Evolutionary conservation across 345 rosid genomes (phyloP), one percentile per base, ranked within the genome.

Genomic region (Gynandropsis gynandra): DNA sequence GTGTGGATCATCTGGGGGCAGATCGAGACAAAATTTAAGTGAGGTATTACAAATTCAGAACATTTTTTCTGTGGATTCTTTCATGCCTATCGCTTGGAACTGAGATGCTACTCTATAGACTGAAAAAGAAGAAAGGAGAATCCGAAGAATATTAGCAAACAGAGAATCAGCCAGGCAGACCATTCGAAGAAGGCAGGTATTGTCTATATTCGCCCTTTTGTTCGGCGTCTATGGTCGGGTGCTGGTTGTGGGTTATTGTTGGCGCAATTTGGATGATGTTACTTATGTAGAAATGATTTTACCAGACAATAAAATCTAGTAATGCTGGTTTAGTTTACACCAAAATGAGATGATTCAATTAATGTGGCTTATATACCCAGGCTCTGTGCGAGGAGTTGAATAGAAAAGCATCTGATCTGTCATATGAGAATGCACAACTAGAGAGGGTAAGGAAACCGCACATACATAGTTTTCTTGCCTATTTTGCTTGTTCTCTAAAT

Each of bases 161-260:
- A 81, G 98, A 69, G 98, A 90, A 64, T 86, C 96, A 15, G 96
- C 96, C 10, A 79, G 98, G 66, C 96, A 83, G 57, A 87, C 96
- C 0, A 90, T 90, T 67, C 80, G 82, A 3, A 83, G 95, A 7
- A 70, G 96, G 64, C 95, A 90, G 94, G 98, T 82, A 72, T 34
- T 29, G 10, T 37, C 20, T 12, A 49, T 55, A 0, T 42, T 0
- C 19, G 10, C 29, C 29, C 38, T 27, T 14, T 50, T 17, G 53
- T 16, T 7, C 37, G 20, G n/a, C 19, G 0, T 24, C 42, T 17
- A 11, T 35, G 14, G 8, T 8, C 17, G 31, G 15, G 18, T 14
- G 0, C 9, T 31, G 18, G 17, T 36, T 24, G 14, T 47, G n/a
- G 29, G 5, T 24, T 24, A 24, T 24, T 24, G 2, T 24, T 24